Evolutionary conservation across 2,329 filamentous ascomycete genomes (phyloP).

Genomic region (Geosmithia putterillii): DNA sequence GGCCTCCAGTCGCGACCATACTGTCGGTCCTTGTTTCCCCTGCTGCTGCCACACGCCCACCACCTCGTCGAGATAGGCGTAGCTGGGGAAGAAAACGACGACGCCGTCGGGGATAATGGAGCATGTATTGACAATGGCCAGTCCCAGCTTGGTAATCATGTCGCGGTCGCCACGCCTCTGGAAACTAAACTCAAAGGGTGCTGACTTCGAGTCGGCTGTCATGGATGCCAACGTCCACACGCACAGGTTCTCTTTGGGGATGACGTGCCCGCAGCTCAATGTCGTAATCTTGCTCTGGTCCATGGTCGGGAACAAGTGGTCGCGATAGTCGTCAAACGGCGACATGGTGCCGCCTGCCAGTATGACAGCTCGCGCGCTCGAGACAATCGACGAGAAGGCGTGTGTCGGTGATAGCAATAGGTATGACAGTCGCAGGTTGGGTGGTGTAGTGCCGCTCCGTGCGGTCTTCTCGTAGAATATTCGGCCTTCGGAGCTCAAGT

Average conservation of each 20-base stretch:
- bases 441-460: conserved; percentile 5
- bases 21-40: conserved; percentile 16
- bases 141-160: conserved; percentile 65
- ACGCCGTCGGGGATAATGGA: conserved; percentile 73
- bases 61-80: conserved; percentile 75
- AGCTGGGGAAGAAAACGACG: conserved; percentile 92
- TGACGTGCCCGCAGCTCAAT: conserved; percentile 89
- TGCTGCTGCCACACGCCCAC: conserved; percentile 45
- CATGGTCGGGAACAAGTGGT: conserved; percentile 74
- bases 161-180: conserved; percentile 55
- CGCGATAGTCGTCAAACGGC: conserved; percentile 80
- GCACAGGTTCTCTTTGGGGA: conserved; percentile 68
- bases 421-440: conserved; percentile 60
- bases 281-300: conserved; percentile 53
- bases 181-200: conserved; percentile 76
- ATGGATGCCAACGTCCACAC: conserved; percentile 55
- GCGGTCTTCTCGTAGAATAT: conserved; percentile 47
- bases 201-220: conserved; percentile 22
- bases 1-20: conserved; percentile 46
- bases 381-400: conserved; percentile 79
- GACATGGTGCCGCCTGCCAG: conserved; percentile 96
- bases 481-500: conserved; percentile 61
- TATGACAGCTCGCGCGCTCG: conserved; percentile 74
- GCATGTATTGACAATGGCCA: conserved; percentile 59
- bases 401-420: conserved; percentile 83